Evolutionary conservation across 2,329 filamentous ascomycete species (phyloP), one percentile per base, ranked within the genome.

Genomic region (Microthyrium microscopicum): DNA sequence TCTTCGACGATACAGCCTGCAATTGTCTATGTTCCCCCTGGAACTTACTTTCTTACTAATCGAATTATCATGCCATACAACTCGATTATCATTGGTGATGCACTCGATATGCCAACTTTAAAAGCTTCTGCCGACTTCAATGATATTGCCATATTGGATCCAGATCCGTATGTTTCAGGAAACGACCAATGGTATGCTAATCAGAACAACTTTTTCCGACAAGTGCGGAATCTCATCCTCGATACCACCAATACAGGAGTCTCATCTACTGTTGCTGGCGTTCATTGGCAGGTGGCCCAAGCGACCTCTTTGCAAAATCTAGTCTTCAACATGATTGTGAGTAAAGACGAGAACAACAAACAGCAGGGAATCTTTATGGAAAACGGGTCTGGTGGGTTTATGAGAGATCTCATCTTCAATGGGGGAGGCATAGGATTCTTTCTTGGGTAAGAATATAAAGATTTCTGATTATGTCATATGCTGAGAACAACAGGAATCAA

Each of bases 261-360:
- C 36, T n/a, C n/a, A n/a, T n/a, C n/a, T n/a, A n/a, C n/a, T n/a
- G n/a, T n/a, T n/a, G 47, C 46, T 9, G 51, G 70, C 38, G 66
- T 79, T 19, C 74, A 78, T 47, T 79, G 73, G 73, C 71, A 76
- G 31, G 70, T 73, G 5, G 68, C 69, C 2, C 74, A 79, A 50
- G 2, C 67, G 1, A 69, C 69, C 1, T 62, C 63, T 17, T 57
- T 75, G 20, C 64, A 69, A 39, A 75, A 73, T 42, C 62, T 71
- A 16, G 56, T 64, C 2, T 68, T 74, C 48, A 53, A 57, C 34
- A 58, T 73, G 41, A 63, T 44, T 12, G 21, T 33, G 9, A 26
- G 29, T 6, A 44, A 45, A 4, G 44, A 36, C 4, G 46, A 46
- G 11, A 61, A 57, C 3, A 70, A 64, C 18, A 54, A 60, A 19